Percentiles rank a stretch among this genome's conserved stretches.
These are phyloP conservation scores for Fusarium sambucinum DNA, from an alignment of 2,329 filamentous ascomycete genomes.

Conservation along the genomic window DNA sequence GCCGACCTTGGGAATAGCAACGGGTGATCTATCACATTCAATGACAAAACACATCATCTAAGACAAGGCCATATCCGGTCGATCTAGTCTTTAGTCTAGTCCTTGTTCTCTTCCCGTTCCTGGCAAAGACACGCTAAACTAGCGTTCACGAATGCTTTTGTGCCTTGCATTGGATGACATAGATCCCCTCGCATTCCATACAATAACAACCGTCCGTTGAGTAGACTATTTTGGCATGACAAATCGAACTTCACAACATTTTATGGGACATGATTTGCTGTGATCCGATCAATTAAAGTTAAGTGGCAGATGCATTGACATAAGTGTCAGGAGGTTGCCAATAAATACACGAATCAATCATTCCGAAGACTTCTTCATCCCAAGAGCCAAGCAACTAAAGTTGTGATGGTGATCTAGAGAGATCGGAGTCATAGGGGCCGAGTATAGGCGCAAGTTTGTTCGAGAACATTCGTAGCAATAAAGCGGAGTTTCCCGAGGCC, in stretches of 20 bases:
- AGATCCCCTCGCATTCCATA: slow-evolving; percentile 18
- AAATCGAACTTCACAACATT: background rate
- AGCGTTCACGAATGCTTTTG: slow-evolving; percentile 4
- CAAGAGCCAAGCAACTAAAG: background rate
- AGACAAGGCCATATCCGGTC: slow-evolving; percentile 5
- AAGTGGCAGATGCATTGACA: slow-evolving; percentile 4
- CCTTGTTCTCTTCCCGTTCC: slow-evolving; percentile 16
- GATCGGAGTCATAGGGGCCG: background rate
- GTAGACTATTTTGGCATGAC: background rate
- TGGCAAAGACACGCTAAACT: slow-evolving; percentile 15
- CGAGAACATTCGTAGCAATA: background rate
- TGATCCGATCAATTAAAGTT: background rate
- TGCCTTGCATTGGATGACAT: slow-evolving; percentile 17
- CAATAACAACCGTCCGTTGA: slow-evolving; percentile 3
- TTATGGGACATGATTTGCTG: background rate
- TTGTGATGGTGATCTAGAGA: background rate
- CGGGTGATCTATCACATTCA: background rate
- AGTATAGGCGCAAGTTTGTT: background rate
- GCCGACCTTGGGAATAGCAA: background rate
- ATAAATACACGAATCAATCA: background rate
- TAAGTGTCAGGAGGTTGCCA: background rate
- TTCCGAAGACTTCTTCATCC: background rate
- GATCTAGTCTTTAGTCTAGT: background rate
- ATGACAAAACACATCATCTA: background rate
- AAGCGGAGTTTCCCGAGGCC: too few relatives aligned